Percentiles rank a stretch among this genome's conserved stretches.
These are phyloP conservation scores for Apophysomyces variabilis DNA, from an alignment of 371 early-diverging fungal species.

Conservation along the genomic window DNA sequence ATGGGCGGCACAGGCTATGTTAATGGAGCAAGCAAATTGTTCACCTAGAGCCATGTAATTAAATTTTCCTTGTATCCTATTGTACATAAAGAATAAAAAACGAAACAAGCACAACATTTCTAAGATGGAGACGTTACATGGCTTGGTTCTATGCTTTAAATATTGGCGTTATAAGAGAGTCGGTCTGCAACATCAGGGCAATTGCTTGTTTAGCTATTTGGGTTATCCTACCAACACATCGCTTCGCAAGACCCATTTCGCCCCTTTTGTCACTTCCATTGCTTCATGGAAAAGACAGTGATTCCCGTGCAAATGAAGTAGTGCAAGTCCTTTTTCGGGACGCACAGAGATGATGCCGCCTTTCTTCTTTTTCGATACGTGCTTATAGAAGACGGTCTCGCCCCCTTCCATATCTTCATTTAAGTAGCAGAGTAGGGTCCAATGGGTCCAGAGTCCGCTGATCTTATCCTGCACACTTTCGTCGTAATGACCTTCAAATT, in stretches of 20 bases:
- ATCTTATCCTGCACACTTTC: conserved; percentile 62
- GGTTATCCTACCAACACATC: conserved; percentile 55
- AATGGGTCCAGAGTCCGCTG: conserved; percentile 54
- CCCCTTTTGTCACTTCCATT: conserved; percentile 62
- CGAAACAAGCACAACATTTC: too few relatives aligned
- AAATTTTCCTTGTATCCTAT: not conserved
- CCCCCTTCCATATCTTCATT: conserved; percentile 67
- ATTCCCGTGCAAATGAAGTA: conserved; percentile 79
- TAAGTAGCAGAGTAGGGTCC: conserved; percentile 73
- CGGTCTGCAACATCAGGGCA: not conserved
- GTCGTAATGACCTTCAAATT: conserved; percentile 80
- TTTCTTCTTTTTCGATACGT: conserved; percentile 19
- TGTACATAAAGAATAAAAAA: not conserved
- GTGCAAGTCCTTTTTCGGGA: conserved; percentile 66
- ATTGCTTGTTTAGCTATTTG: not conserved
- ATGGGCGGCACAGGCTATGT: not conserved
- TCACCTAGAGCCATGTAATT: not conserved
- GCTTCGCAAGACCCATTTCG: conserved; percentile 75
- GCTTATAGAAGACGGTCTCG: conserved; percentile 74
- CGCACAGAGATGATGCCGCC: conserved; percentile 49
- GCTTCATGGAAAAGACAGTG: conserved; percentile 80
- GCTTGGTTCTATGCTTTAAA: not conserved
- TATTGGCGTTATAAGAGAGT: too few relatives aligned
- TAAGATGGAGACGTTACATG: not conserved
- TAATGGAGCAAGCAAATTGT: conserved; percentile 2